Base-by-base conservation (phyloP, 768 basidiomycete genomes). In the Postia placenta region DNA sequence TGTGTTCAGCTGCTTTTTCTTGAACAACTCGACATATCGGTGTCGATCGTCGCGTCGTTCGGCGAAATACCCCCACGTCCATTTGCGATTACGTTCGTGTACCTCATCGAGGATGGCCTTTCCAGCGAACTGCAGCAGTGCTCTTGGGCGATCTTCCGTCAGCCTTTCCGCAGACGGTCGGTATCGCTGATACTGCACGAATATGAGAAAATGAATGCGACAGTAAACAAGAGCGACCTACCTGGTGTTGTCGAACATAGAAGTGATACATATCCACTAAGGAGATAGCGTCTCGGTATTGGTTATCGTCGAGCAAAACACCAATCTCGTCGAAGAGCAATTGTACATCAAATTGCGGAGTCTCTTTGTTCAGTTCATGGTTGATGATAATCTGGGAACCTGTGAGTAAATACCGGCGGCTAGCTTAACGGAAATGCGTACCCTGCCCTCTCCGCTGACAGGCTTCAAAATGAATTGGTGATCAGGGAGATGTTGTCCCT, bases 391-490 rank as follows among this genome's bases (percentile, higher is more conserved):
- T 73, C 87, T 92, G 50, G 17, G 19, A n/a, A 23, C 23, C 11
- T 33, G n/a, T 25, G 24, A n/a, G n/a, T n/a, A 35, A 25, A 27
- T 22, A 22, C 7, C 26, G 36, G 33, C n/a, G 39, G 37, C 26
- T 37, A 30, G 28, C 53, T 24, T 35, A 41, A 37, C 20, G 22
- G 36, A 45, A 35, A 47, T 22, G 67, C 80, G 63, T 57, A 92
- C 89, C 58, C 88, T 79, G 35, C 94, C 96, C 72, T 97, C 85
- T 36, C 94, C 95, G 0, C 92, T 90, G 14, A 99, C 94, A 15
- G 96, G 96, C 64, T 87, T 92, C 20, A 99, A 75, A 48, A 98
- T 86, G 64, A 90, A 97, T 64, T 98, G 96, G 64, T 99, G 96
- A 19, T 75, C 68, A 5, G 75, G 68, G 11, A 60, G 52, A 23